Conservation (phyloP, 2,329 filamentous ascomycete genomes). For the Colletotrichum paranaense region DNA sequence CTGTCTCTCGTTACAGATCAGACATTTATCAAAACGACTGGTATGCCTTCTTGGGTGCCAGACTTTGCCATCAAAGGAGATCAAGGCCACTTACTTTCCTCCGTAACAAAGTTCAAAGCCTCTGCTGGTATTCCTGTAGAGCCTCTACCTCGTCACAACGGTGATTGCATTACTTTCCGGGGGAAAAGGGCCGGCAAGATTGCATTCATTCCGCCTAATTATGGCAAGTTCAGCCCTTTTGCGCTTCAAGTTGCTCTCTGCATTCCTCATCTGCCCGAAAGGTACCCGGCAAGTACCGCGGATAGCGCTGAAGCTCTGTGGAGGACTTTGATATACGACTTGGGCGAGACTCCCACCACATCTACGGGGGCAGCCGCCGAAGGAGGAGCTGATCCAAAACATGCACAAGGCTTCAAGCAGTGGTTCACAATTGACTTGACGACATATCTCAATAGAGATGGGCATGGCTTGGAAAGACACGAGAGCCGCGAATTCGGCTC, state of each 20-base stretch:
- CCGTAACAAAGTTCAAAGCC: background rate
- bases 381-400: background rate
- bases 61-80: background rate
- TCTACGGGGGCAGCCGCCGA: too few relatives aligned
- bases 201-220: background rate
- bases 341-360: background rate
- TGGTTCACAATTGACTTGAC: background rate
- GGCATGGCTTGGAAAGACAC: background rate
- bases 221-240: background rate
- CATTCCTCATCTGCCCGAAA: background rate
- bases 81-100: background rate
- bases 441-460: background rate
- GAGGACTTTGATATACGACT: background rate
- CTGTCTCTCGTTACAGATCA: background rate
- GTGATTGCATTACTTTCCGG: background rate
- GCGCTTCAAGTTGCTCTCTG: background rate
- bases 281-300: background rate
- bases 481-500: background rate
- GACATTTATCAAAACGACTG: background rate
- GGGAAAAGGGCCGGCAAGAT: background rate
- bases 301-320: background rate
- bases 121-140: background rate
- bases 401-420: background rate
- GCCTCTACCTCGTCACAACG: background rate
- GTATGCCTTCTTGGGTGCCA: background rate